These are phyloP conservation scores for Pisolithus thermaeus DNA, from an alignment of 1,284 basidiomycete species.

Conservation along the genomic window DNA sequence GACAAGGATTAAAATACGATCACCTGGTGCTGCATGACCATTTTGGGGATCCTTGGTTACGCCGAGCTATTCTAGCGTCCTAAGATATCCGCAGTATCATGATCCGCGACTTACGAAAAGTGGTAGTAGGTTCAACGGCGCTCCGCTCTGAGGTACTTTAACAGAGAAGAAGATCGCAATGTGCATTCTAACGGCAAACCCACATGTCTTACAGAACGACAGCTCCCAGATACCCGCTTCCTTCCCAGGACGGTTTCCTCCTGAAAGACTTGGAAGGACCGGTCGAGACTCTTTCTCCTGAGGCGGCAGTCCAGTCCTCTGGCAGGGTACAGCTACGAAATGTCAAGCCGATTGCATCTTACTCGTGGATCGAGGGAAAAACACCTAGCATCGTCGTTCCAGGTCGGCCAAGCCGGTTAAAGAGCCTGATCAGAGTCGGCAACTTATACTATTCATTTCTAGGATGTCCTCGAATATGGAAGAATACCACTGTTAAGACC, in stretches of 20 bases:
- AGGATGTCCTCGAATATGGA: slow-evolving; percentile 31
- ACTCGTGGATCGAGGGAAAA: slow-evolving; percentile 29
- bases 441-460: not conserved
- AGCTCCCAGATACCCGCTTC: not conserved
- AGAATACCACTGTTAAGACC: slow-evolving; percentile 13
- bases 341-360: slow-evolving; percentile 26
- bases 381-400: slow-evolving; percentile 28
- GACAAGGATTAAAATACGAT: too few relatives aligned
- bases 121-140: too few relatives aligned
- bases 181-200: too few relatives aligned
- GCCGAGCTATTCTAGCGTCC: too few relatives aligned
- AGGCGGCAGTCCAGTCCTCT: slow-evolving; percentile 7
- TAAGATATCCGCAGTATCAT: too few relatives aligned
- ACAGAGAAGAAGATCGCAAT: too few relatives aligned
- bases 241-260: slow-evolving; percentile 9
- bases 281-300: slow-evolving; percentile 15
- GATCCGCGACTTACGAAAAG: too few relatives aligned
- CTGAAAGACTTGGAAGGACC: slow-evolving; percentile 22
- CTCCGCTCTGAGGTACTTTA: too few relatives aligned
- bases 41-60: too few relatives aligned
- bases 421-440: not conserved
- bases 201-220: too few relatives aligned
- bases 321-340: slow-evolving; percentile 16
- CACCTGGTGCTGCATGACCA: too few relatives aligned
- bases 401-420: slow-evolving; percentile 15